Evolutionary conservation across 192 early-diverging fungal species (phyloP), one percentile per base, ranked within the genome.

Genomic region (Coemansia sp.): DNA sequence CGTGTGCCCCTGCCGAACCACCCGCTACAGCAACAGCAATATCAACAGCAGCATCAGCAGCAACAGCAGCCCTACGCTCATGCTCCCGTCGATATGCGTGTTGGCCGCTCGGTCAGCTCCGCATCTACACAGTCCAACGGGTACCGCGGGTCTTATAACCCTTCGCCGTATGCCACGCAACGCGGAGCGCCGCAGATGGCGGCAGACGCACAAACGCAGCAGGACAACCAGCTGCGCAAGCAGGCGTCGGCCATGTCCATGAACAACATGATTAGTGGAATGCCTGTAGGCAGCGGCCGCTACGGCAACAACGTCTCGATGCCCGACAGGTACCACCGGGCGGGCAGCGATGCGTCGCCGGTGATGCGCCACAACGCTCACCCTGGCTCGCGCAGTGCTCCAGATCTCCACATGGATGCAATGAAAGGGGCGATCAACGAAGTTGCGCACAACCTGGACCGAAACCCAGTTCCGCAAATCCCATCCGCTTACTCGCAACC

Each of bases 301-400:
- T 65, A 60, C 38, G 34, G 14, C 34, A 59, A 33, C 49, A 43
- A 52, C 25, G 42, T 13, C 19, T 34, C n/a, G 9, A 38, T 45
- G 15, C 54, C 23, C 20, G 29, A 54, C 50, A 49, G 56, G 35
- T 66, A 66, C 35, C 34, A 34, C 14, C 36, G 57, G 17, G 13
- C 36, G 17, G 55, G 34, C 9, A 57, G 55, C 55, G 23, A 34
- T 57, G 49, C 33, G n/a, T 41, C 66, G 23, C 54, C 66, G 4
- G 63, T 55, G 32, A 54, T 79, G 56, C 63, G 70, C 34, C 49
- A 52, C 23, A 65, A 59, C 9, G 68, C 19, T 2, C 65, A 79
- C 52, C 72, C 68, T 14, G 77, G 65, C 9, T 81, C 79, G 38
- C 73, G 74, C 56, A 81, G 79, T 33, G 67, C 79, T 46, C 79